Percentiles rank a stretch among this genome's conserved stretches.
phyloP scores from a whole-genome alignment of 2,329 filamentous ascomycete genomes.

The Sporothrix brunneoviolacea region DNA sequence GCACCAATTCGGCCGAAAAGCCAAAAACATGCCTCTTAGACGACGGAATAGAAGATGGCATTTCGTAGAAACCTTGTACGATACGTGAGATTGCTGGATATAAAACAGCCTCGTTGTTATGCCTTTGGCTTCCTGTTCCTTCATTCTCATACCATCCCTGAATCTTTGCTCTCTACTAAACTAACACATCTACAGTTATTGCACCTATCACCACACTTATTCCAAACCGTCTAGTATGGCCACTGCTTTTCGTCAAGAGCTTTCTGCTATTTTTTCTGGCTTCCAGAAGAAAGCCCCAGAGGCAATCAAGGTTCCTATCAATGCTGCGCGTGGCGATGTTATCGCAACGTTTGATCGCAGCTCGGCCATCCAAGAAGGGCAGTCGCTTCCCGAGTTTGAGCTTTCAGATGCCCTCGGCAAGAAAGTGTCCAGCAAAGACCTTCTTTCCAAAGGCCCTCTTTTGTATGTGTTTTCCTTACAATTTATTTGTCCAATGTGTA shows the following conservation, averaged over 20 bases:
- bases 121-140: too few relatives aligned
- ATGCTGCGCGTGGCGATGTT: not conserved
- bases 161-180: too few relatives aligned
- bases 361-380: conserved; percentile 27
- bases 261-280: not conserved
- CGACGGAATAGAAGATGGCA: not conserved
- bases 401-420: conserved; percentile 30
- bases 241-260: too few relatives aligned
- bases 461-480: conserved; percentile 18
- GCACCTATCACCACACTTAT: too few relatives aligned
- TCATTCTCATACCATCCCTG: too few relatives aligned
- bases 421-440: conserved; percentile 25
- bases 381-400: conserved; percentile 29
- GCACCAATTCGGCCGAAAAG: too few relatives aligned
- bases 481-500: not conserved
- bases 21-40: conserved; percentile 6
- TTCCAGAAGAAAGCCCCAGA: conserved; percentile 10
- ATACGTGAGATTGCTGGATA: too few relatives aligned
- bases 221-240: too few relatives aligned
- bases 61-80: too few relatives aligned
- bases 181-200: too few relatives aligned
- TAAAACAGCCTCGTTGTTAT: too few relatives aligned
- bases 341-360: conserved; percentile 21
- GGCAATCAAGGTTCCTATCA: not conserved
- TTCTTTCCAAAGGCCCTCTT: conserved; percentile 28